Evolutionary conservation across 2,329 filamentous ascomycete genomes (phyloP), one percentile per base, ranked within the genome.

Genomic region (Pyricularia pennisetigena): DNA sequence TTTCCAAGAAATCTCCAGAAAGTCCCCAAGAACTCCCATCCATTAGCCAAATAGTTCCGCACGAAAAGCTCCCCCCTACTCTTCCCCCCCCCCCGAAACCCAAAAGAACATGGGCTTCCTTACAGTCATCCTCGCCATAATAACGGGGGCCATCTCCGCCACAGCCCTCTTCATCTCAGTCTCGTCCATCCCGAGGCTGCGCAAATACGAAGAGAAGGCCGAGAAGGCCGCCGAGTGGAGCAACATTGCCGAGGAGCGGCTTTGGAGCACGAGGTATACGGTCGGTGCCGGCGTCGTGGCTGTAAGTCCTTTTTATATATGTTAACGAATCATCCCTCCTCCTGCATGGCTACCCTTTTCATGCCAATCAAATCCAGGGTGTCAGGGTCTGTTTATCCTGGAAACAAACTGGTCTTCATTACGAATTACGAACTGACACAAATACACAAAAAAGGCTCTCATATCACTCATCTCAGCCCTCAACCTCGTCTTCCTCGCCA

Each of bases 191-290:
- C 70, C 72, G 6, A 74, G 73, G 64, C 71, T 76, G 20, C 72
- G 68, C 16, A 73, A 70, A 24, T 76, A 76, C 70, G 74, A 76
- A 65, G 68, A 68, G 4, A 73, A 74, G 26, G 74, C 72, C 26
- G 68, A 75, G 66, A 74, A 72, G 68, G 74, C 74, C 3, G 75
- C 74, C 8, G 72, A 75, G 10, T 76, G 75, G 75, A 76, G 74
- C 70, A 70, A 67, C 28, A 69, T 69, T 0, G 74, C 73, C 1
- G 71, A 74, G 68, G 73, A 74, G 57, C 70, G 71, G 7, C 70
- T 76, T 14, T 73, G 73, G 73, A 72, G 72, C 5, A 73, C 74
- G 20, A 70, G 74, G 9, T 74, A 73, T 68, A 76, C 75, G 20
- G 73, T 76, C 16, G 74, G 70, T 20, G 71, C 74, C 1, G 75